Conservation (phyloP, 192 early-diverging fungal species). For the Funneliformis mosseae region DNA sequence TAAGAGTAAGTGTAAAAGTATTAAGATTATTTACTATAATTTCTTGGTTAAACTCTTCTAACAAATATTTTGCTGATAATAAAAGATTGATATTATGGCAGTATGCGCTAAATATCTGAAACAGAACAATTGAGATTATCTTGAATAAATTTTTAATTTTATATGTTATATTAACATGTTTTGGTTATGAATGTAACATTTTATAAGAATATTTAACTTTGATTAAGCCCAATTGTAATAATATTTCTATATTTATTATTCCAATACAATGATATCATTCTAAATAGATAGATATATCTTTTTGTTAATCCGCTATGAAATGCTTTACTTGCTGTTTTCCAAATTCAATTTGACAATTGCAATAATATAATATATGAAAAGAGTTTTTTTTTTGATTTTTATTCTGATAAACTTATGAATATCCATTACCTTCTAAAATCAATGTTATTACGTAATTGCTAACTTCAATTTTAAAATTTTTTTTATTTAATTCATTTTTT, state of each 20-base stretch:
- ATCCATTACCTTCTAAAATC: slow-evolving; percentile 37
- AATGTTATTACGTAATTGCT: background rate
- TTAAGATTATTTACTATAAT: too few species aligned
- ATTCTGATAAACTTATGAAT: background rate
- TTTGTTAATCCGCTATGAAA: background rate
- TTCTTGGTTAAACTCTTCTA: too few species aligned
- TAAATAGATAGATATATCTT: background rate
- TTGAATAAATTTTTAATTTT: background rate
- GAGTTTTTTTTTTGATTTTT: background rate
- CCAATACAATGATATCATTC: background rate
- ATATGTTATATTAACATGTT: background rate
- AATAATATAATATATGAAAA: background rate
- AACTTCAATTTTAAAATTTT: background rate
- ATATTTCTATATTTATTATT: background rate
- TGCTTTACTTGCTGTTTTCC: background rate
- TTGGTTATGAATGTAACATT: background rate
- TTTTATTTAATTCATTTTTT: background rate
- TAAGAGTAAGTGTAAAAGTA: too few species aligned
- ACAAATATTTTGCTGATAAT: too few species aligned
- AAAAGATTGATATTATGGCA: too few species aligned
- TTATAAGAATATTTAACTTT: background rate
- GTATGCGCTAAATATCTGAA: too few species aligned
- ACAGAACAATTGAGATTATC: too few species aligned
- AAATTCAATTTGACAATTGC: slow-evolving; percentile 10
- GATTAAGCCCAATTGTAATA: background rate